Evolutionary conservation across 2,329 filamentous ascomycete species (phyloP).

Genomic region (Sporothrix euskadiensis): DNA sequence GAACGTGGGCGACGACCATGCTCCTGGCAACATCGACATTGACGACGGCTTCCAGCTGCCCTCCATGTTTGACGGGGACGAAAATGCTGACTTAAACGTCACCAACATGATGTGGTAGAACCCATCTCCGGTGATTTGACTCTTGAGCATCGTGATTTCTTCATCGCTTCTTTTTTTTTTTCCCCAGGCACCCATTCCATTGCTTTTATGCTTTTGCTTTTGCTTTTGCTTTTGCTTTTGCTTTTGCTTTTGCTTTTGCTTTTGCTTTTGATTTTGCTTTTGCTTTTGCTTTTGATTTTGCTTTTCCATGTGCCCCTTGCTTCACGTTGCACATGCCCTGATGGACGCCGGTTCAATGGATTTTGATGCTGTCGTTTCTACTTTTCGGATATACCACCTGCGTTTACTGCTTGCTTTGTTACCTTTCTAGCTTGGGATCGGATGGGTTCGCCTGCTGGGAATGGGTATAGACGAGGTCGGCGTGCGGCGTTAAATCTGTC

Average conservation of each 20-base stretch:
- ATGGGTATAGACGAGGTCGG: background rate
- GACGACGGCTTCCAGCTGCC: background rate
- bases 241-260: background rate
- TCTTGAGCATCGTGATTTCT: background rate
- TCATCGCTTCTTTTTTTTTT: background rate
- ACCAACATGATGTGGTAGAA: background rate
- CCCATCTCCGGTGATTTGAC: background rate
- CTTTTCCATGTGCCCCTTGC: slow-evolving; percentile 32
- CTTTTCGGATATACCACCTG: slow-evolving; percentile 1
- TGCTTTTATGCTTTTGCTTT: background rate
- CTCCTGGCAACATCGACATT: background rate
- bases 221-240: background rate
- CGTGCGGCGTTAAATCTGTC: background rate
- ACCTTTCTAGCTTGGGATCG: background rate
- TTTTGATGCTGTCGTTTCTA: background rate
- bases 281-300: background rate
- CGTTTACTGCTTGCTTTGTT: slow-evolving; percentile 5
- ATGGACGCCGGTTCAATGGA: background rate
- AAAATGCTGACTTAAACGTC: background rate
- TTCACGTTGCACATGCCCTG: background rate
- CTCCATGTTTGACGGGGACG: slow-evolving; percentile 23
- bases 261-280: background rate
- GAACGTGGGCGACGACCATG: background rate
- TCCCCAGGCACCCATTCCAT: no score
- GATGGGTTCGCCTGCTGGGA: background rate